Conservation (phyloP, 208 protist species). For the Crithidia thermophila region DNA sequence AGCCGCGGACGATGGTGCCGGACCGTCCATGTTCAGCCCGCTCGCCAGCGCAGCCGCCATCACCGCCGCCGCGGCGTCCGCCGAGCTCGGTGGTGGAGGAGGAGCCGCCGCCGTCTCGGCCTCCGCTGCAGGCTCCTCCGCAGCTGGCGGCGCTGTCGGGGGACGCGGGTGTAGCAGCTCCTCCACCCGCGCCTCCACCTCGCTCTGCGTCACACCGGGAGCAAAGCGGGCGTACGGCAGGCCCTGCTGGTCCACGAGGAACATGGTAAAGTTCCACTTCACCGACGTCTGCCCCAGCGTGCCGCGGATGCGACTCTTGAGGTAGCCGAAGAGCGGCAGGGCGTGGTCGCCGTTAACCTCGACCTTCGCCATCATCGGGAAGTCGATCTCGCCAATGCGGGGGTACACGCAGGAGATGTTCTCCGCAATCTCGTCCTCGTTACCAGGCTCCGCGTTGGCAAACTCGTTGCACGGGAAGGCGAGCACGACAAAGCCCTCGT, state of each 20-base stretch:
- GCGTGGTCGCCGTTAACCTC: conserved; percentile 86
- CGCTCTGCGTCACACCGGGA: conserved; percentile 42
- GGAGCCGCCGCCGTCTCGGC: not conserved
- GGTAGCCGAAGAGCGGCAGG: conserved; percentile 69
- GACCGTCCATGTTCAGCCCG: not conserved
- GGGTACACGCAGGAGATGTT: conserved; percentile 61
- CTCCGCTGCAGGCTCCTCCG: not conserved
- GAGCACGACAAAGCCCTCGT: conserved; percentile 71
- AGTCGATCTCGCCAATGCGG: conserved; percentile 42
- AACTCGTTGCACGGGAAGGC: conserved; percentile 94
- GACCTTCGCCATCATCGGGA: conserved; percentile 88
- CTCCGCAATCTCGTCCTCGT: conserved; percentile 73
- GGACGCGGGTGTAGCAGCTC: conserved; percentile 35
- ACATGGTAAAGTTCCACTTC: conserved; percentile 95
- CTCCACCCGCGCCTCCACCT: conserved; percentile 60
- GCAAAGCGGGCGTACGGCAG: conserved; percentile 61
- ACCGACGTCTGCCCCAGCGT: conserved; percentile 60
- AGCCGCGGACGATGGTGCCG: too few relatives aligned
- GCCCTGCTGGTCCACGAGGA: conserved; percentile 73
- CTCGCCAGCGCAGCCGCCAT: not conserved
- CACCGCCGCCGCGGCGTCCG: not conserved
- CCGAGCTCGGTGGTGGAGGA: not conserved
- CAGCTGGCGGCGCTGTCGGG: not conserved
- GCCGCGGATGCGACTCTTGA: conserved; percentile 70
- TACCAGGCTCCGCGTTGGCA: conserved; percentile 78